Base-by-base conservation (phyloP, 2,329 filamentous ascomycete species). In the Sporothrix brunneoviolacea region DNA sequence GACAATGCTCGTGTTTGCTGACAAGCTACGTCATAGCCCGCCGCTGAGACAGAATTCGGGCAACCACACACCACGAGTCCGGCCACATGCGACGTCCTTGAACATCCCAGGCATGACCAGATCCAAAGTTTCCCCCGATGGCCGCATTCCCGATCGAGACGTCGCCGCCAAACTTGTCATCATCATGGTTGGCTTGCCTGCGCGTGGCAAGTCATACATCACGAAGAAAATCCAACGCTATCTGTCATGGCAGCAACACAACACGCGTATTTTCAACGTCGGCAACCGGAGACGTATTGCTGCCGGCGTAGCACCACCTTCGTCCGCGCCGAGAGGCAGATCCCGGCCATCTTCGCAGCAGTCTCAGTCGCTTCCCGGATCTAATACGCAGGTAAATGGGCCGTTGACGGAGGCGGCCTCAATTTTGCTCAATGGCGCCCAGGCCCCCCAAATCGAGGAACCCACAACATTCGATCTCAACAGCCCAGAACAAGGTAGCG, bases 151-250 rank as follows among this genome's bases (percentile, higher is more conserved):
- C 50, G 84, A 91, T 64, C 80, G 91, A 62, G 93, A 98, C 76
- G 87, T 98, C 44, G 93, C 91, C 44, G 87, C 93, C 36, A 98
- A 98, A 74, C 76, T 98, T 55, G 89, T 97, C 64, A 95, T 98
- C 61, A 83, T 98, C 65, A 98, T 98, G 93, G 93, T 98, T 54
- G 93, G 93, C 56, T 72, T 98, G 60, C 93, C 93, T 3, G 93
- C 93, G 9, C 79, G 93, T 61, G 93, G 93, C 64, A 98, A 98
- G 72, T 96, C 91, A 50, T 98, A 98, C 70, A 95, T 98, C 62
- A 97, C 93, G 55, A 97, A 97, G 75, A 98, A 98, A 72, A 80
- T 98, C 56, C 87, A 93, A 53, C 81, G 93, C 55, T 98, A 97
- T 65, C 73, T 98, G 45, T 91, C 94, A 44, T 98, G 93, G 93